These are phyloP conservation scores for Coniochaeta sp. DNA, from an alignment of 2,329 filamentous ascomycete genomes.

Conservation along the genomic window DNA sequence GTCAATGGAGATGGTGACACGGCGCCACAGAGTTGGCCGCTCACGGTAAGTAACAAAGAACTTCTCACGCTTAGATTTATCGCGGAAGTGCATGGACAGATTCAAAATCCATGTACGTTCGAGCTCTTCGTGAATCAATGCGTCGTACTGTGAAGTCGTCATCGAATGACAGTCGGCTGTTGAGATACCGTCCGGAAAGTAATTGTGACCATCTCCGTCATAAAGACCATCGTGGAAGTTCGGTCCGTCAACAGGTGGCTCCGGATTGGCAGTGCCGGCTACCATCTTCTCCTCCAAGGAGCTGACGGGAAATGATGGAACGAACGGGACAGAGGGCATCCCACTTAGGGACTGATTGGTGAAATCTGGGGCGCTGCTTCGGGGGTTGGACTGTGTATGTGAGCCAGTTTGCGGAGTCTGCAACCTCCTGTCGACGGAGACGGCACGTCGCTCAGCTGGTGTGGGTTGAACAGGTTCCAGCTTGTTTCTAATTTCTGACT, in stretches of 20 bases:
- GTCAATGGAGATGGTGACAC: conserved; percentile 89
- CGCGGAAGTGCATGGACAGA: conserved; percentile 95
- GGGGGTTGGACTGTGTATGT: conserved; percentile 28
- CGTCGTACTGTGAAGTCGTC: conserved; percentile 49
- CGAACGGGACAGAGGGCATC: conserved; percentile 12
- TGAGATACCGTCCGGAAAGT: conserved; percentile 21
- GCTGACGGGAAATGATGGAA: conserved; percentile 21
- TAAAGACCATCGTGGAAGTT: conserved; percentile 8
- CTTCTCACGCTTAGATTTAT: conserved; percentile 88
- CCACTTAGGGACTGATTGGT: conserved; percentile 21
- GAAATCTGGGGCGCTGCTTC: conserved; percentile 41
- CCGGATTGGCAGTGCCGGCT: conserved; percentile 15
- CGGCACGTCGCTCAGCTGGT: conserved; percentile 61
- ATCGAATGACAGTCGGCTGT: conserved; percentile 37
- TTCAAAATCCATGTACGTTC: conserved; percentile 93
- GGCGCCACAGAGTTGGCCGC: conserved; percentile 68
- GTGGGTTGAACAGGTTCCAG: conserved; percentile 60
- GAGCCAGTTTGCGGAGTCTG: conserved; percentile 27
- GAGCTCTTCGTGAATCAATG: conserved; percentile 69
- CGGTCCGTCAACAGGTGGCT: conserved; percentile 5
- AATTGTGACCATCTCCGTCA: not conserved
- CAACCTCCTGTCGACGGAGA: conserved; percentile 53
- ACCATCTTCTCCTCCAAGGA: conserved; percentile 24
- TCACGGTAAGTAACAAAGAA: conserved; percentile 96
- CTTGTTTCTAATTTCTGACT: conserved; percentile 71